Evolutionary conservation across 2,329 filamentous ascomycete species (phyloP).

Genomic region (Byssothecium circinans): DNA sequence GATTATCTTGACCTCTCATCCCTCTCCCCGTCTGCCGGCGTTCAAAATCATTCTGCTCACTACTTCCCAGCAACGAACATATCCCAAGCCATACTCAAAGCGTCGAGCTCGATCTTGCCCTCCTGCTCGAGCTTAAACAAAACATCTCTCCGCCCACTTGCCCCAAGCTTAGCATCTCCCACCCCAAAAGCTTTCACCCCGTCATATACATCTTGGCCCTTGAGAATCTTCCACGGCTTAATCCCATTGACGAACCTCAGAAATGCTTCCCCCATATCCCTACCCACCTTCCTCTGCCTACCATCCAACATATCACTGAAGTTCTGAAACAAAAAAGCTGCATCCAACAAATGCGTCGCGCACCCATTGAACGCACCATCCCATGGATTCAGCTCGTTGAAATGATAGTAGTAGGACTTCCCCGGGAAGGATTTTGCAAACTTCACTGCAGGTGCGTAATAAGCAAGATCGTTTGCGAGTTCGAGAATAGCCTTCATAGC

Average conservation of each 20-base stretch:
- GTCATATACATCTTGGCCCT: slow-evolving; percentile 13
- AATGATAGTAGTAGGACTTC: slow-evolving; percentile 21
- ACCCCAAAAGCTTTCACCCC: background rate
- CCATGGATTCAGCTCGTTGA: slow-evolving; percentile 30
- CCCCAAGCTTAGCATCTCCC: slow-evolving; percentile 7
- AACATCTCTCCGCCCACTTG: slow-evolving; percentile 5
- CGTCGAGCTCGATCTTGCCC: slow-evolving; percentile 22
- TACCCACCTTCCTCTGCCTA: slow-evolving; percentile 7
- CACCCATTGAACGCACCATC: slow-evolving; percentile 25
- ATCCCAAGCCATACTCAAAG: slow-evolving; percentile 23
- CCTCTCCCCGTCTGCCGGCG: no score
- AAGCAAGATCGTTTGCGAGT: slow-evolving; percentile 49
- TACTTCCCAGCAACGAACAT: slow-evolving; percentile 18
- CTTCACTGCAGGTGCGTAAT: slow-evolving; percentile 44
- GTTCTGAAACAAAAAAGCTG: slow-evolving; percentile 31
- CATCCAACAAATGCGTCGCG: slow-evolving; percentile 30
- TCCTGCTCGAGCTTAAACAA: slow-evolving; percentile 15
- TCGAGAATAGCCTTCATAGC: slow-evolving; percentile 44
- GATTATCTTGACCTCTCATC: no score
- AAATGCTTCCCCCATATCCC: slow-evolving; percentile 18
- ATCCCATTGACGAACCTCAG: slow-evolving; percentile 24
- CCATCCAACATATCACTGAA: slow-evolving; percentile 18
- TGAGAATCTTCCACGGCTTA: slow-evolving; percentile 10
- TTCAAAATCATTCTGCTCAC: background rate
- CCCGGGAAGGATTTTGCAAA: slow-evolving; percentile 35